Evolutionary conservation across 2,329 filamentous ascomycete species (phyloP).

Genomic region (Ascochyta koolunga): DNA sequence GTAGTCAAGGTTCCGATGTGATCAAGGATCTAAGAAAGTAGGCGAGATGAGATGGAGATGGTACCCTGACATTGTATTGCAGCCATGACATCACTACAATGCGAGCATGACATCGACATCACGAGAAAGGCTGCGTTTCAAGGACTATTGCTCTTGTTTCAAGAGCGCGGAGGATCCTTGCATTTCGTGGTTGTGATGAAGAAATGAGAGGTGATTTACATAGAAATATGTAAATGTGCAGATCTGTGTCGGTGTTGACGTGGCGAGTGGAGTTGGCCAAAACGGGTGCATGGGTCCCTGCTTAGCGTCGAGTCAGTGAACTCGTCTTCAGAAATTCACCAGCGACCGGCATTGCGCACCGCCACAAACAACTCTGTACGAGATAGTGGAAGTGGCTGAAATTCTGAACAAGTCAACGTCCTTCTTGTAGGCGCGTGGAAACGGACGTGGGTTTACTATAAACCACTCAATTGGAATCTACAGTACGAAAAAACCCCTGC

Average conservation of each 20-base stretch:
- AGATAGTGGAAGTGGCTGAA: background rate
- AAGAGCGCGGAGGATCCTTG: background rate
- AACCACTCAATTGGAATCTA: too few relatives aligned
- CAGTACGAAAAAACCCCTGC: too few relatives aligned
- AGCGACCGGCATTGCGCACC: background rate
- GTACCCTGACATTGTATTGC: conserved; percentile 3
- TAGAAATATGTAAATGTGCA: conserved; percentile 2
- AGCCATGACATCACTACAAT: conserved; percentile 11
- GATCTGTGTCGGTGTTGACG: conserved; percentile 18
- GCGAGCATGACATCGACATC: conserved; percentile 8
- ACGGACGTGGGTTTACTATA: too few relatives aligned
- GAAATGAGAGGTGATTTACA: background rate
- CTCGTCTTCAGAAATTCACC: background rate
- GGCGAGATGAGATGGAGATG: conserved; percentile 4
- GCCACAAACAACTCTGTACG: background rate
- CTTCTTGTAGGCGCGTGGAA: too few relatives aligned
- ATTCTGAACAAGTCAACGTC: background rate
- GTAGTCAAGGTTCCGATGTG: background rate
- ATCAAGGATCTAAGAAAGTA: conserved; percentile 4
- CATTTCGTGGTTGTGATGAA: background rate
- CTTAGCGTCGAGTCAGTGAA: conserved; percentile 7
- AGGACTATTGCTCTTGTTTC: conserved; percentile 5
- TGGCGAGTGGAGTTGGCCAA: background rate
- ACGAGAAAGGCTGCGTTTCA: conserved; percentile 2
- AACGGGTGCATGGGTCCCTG: conserved; percentile 9